Conservation (phyloP, 805 yeast genomes). For the Hanseniaspora lachancei region DNA sequence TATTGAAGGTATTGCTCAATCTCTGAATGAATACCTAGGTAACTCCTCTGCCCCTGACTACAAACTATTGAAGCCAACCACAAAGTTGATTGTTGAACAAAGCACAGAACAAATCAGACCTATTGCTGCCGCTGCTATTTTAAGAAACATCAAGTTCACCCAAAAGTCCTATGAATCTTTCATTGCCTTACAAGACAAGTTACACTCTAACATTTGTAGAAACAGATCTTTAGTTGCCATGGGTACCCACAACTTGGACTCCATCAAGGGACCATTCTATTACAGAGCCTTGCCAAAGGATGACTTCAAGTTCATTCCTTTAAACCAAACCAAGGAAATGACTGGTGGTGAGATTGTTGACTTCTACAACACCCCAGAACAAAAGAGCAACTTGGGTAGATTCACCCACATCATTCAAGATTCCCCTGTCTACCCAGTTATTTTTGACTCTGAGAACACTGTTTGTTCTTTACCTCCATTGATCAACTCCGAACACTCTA, state of each 20-base stretch:
- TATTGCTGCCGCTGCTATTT: constrained; percentile 86
- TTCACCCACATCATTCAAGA: constrained; percentile 77
- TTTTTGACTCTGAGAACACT: constrained; percentile 58
- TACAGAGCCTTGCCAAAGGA: constrained; percentile 74
- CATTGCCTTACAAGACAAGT: constrained; percentile 88
- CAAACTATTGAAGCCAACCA: constrained; percentile 47
- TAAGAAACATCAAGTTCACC: constrained; percentile 70
- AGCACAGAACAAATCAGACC: constrained; percentile 72
- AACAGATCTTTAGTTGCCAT: constrained; percentile 94
- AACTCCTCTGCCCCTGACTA: constrained; percentile 51
- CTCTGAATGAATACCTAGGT: constrained; percentile 81
- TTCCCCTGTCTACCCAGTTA: constrained; percentile 82
- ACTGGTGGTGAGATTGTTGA: constrained; percentile 72
- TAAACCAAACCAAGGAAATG: constrained; percentile 57
- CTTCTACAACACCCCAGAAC: constrained; percentile 53
- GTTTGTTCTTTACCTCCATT: constrained; percentile 95
- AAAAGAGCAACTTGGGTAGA: constrained; percentile 80
- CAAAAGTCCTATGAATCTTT: constrained; percentile 84
- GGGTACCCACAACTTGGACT: constrained; percentile 93
- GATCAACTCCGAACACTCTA: constrained; percentile 83
- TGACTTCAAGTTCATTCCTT: constrained; percentile 61
- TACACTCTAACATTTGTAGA: constrained; percentile 91
- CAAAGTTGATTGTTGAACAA: constrained; percentile 61
- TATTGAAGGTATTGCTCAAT: constrained; percentile 94
- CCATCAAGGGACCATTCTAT: constrained; percentile 66